These are phyloP conservation scores for Paramecium tetraurelia DNA, from an alignment of 73 alveolate species.

Conservation along the genomic window DNA sequence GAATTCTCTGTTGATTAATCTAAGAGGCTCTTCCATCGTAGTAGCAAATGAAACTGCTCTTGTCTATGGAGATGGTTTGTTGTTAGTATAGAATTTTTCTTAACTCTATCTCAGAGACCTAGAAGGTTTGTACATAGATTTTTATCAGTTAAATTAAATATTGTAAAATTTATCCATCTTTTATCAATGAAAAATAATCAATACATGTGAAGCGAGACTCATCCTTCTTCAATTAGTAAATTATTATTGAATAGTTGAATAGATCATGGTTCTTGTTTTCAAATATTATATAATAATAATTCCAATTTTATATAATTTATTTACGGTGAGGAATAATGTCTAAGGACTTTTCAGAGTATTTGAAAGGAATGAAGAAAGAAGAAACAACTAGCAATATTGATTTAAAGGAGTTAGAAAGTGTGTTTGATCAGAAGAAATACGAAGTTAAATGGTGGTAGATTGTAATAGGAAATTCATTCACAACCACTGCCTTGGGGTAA, in stretches of 20 bases:
- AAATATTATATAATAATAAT: neutral
- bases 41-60: conserved; percentile 14
- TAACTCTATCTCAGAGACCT: neutral
- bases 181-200: neutral
- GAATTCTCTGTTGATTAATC: neutral
- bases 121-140: neutral
- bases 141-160: conserved; percentile 23
- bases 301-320: neutral
- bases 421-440: neutral
- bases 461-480: neutral
- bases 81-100: neutral
- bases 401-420: neutral
- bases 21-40: neutral
- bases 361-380: neutral
- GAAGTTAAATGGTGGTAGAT: conserved; percentile 2
- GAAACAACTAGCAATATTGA: neutral
- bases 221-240: neutral
- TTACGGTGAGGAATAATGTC: neutral
- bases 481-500: conserved; percentile 10
- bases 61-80: neutral
- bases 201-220: neutral
- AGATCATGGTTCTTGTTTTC: neutral
- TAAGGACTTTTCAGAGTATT: neutral
- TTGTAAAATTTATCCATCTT: neutral
- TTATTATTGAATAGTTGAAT: neutral